These are phyloP conservation scores for Phanerodontia chrysosporium DNA, from an alignment of 768 basidiomycete species.

Conservation along the genomic window DNA sequence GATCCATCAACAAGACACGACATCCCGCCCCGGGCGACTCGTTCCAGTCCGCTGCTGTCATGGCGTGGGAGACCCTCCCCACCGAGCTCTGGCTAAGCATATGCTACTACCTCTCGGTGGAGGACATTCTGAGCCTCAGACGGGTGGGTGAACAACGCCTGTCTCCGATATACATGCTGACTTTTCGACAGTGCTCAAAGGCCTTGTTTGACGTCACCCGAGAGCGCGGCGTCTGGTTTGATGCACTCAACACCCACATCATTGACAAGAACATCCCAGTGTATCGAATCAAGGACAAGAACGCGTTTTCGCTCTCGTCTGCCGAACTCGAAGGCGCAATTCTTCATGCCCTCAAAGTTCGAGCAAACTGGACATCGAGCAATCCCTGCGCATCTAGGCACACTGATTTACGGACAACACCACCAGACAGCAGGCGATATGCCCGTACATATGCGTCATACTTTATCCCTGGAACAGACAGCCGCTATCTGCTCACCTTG, in stretches of 20 bases:
- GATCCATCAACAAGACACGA: neutral
- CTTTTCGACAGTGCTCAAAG: conserved; percentile 40
- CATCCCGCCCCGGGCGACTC: neutral
- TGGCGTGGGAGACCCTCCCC: conserved; percentile 32
- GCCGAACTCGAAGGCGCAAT: conserved; percentile 42
- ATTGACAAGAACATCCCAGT: conserved; percentile 42
- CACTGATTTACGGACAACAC: conserved; percentile 22
- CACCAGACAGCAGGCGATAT: conserved; percentile 11
- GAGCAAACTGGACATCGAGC: conserved; percentile 45
- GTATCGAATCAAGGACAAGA: conserved; percentile 32
- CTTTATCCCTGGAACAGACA: conserved; percentile 41
- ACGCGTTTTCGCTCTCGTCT: conserved; percentile 34
- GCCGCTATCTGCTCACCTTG: conserved; percentile 46
- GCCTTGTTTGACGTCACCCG: conserved; percentile 38
- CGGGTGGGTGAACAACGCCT: conserved; percentile 31
- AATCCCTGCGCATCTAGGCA: conserved; percentile 29
- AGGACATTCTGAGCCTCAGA: conserved; percentile 42
- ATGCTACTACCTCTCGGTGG: conserved; percentile 36
- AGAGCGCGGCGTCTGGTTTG: conserved; percentile 47
- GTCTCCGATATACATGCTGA: neutral
- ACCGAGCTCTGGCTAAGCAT: conserved; percentile 45
- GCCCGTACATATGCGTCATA: conserved; percentile 41
- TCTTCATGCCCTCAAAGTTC: conserved; percentile 37
- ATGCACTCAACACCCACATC: conserved; percentile 39
- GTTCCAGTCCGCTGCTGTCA: neutral